Evolutionary conservation across 495 filamentous ascomycete genomes (phyloP), one percentile per base, ranked within the genome.

Genomic region (Penicillium arizonense): DNA sequence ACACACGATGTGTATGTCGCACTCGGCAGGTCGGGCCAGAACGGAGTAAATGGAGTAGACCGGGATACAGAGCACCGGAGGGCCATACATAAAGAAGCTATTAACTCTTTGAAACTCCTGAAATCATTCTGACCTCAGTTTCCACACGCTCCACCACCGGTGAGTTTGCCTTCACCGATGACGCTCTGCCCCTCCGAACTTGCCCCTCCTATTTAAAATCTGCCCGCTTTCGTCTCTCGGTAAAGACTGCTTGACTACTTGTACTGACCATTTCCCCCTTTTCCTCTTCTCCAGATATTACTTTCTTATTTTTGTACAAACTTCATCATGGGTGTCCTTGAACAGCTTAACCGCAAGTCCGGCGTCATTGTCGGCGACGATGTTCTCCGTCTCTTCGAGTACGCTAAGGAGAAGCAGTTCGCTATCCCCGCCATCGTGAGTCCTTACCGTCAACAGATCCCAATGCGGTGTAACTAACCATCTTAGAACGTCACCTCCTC

Each of bases 321-420:
- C 40, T 57, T 62, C 72, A 83, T 55, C 64, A 87, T 87, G 83
- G 83, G 85, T 82, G 78, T 71, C 61, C 64, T 74, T 56, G 83
- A 87, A 52, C 72, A 84, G 67, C 82, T 94, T 44, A 82, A 70
- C 72, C 83, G 87, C 71, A 93, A 92, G 83, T 65, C 77, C 62
- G 90, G 90, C 66, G 90, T 95, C 78, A 90, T 92, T 76, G 84
- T 88, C 70, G 89, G 89, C 64, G 87, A 94, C 62, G 89, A 94
- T 72, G 89, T 94, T 61, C 68, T 74, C 58, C 68, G 64, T 77
- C 88, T 95, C 59, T 95, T 96, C 55, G 81, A 87, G 68, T 88
- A 96, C 70, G 87, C 87, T 43, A 85, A 91, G 65, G 82, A 94
- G 78, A 78, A 93, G 53, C 71, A 84, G 34, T 97, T 89, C 61